phyloP scores from a whole-genome alignment of 2,329 filamentous ascomycete species.

The Aquanectria penicillioides region DNA sequence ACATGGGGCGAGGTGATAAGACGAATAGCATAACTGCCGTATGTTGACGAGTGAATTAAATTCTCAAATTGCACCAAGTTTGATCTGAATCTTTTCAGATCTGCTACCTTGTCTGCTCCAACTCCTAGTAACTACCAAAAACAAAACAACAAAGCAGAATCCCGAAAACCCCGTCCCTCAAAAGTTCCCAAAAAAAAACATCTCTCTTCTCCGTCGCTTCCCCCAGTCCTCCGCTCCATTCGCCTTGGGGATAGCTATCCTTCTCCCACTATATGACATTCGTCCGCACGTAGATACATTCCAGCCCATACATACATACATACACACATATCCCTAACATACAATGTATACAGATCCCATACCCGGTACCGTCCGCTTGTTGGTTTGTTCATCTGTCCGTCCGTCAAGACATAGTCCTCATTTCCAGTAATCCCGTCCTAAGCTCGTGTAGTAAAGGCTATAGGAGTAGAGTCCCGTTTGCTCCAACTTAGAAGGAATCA shows the following conservation, averaged over 20 bases:
- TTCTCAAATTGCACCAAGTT: slow-evolving; percentile 7
- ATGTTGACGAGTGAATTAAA: neutral
- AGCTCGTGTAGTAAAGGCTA: neutral
- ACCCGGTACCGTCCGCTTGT: neutral
- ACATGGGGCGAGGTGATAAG: neutral
- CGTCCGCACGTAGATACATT: slow-evolving; percentile 8
- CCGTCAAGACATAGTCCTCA: neutral
- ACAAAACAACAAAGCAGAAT: neutral
- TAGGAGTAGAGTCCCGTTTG: neutral
- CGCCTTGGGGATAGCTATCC: neutral
- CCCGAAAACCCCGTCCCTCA: neutral
- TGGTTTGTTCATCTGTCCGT: neutral
- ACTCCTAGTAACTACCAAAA: neutral
- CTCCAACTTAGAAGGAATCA: neutral
- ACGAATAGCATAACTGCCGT: neutral
- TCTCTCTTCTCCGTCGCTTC: neutral
- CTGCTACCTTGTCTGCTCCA: neutral
- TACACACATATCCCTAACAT: slow-evolving; percentile 8
- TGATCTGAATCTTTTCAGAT: slow-evolving; percentile 5
- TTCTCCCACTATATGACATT: neutral
- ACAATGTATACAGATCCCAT: slow-evolving; percentile 12
- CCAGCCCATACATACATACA: slow-evolving; percentile 10
- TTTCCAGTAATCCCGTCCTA: neutral
- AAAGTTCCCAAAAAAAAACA: neutral
- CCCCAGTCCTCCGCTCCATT: neutral